phyloP scores from a whole-genome alignment of 257 asterid genomes.

The Cynanchum wilfordii region DNA sequence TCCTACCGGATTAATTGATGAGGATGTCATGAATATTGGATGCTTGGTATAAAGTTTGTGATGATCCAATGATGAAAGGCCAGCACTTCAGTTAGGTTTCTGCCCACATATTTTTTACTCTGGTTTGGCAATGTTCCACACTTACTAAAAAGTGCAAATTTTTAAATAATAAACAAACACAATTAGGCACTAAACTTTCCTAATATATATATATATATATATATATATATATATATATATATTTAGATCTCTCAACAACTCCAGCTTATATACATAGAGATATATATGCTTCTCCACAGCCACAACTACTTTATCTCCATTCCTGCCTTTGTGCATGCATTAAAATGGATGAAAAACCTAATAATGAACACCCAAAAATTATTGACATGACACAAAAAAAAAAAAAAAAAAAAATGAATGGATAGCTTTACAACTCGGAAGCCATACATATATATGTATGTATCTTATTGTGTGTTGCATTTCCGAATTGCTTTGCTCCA shows the following conservation, averaged over 20 bases:
- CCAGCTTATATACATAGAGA: background rate
- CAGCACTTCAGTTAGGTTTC: background rate
- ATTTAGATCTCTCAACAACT: background rate
- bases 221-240: too few species aligned
- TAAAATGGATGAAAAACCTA: background rate
- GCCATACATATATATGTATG: conserved; percentile 12
- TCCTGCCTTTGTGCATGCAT: background rate
- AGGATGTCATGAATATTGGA: too few species aligned
- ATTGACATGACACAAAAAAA: background rate
- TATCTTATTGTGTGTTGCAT: background rate
- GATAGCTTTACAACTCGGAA: conserved; percentile 32
- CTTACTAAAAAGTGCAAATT: conserved; percentile 1
- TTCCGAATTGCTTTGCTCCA: background rate
- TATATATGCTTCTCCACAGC: background rate
- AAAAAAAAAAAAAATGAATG: background rate
- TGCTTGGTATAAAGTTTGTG: too few species aligned
- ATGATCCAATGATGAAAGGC: background rate
- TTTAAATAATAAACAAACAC: conserved; percentile 4
- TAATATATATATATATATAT: too few species aligned
- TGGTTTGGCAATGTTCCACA: conserved; percentile 5
- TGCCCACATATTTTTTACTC: background rate
- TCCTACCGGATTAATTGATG: too few species aligned
- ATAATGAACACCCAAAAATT: too few species aligned
- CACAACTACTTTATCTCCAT: background rate
- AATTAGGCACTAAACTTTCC: background rate